A percentile compares a stretch with the other conserved stretches of the same genome.
These are phyloP conservation scores for Tetrastigma voinierianum DNA, from an alignment of 164 flowering plant genomes.

Conservation along the genomic window DNA sequence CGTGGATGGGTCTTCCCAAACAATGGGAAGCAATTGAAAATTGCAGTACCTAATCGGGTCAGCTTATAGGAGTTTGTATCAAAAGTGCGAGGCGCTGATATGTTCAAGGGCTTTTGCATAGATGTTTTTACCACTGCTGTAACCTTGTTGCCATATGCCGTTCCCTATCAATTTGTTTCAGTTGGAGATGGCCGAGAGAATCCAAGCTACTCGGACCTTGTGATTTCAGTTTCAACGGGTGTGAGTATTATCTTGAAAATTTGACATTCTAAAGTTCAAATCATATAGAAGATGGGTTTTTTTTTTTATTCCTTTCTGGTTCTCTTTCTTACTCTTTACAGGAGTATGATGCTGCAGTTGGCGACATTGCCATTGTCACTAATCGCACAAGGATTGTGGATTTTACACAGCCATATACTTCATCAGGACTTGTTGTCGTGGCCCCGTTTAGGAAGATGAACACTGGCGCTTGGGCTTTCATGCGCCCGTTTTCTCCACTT, in stretches of 20 bases:
- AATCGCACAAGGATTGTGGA: slow-evolving; percentile 61
- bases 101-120: slow-evolving; percentile 70
- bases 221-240: slow-evolving; percentile 45
- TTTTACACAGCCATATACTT: slow-evolving; percentile 64
- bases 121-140: slow-evolving; percentile 86
- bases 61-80: slow-evolving; percentile 61
- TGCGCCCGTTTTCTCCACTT: slow-evolving; percentile 44
- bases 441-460: slow-evolving; percentile 48
- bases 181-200: slow-evolving; percentile 69
- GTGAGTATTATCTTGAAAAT: slow-evolving; percentile 47
- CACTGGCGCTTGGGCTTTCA: slow-evolving; percentile 62
- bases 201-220: slow-evolving; percentile 75
- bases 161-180: slow-evolving; percentile 61
- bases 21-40: slow-evolving; percentile 52
- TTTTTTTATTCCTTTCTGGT: slow-evolving; percentile 6
- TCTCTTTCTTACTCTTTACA: slow-evolving; percentile 17
- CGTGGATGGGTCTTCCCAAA: slow-evolving; percentile 86
- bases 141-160: slow-evolving; percentile 75
- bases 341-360: slow-evolving; percentile 66
- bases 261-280: neutral
- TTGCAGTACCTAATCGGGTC: slow-evolving; percentile 68
- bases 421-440: slow-evolving; percentile 75
- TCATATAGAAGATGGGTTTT: neutral
- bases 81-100: slow-evolving; percentile 40
- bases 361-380: slow-evolving; percentile 65